Evolutionary conservation across 306 rosid genomes (phyloP), one percentile per base, ranked within the genome.

Genomic region (Macrotyloma uniflorum): DNA sequence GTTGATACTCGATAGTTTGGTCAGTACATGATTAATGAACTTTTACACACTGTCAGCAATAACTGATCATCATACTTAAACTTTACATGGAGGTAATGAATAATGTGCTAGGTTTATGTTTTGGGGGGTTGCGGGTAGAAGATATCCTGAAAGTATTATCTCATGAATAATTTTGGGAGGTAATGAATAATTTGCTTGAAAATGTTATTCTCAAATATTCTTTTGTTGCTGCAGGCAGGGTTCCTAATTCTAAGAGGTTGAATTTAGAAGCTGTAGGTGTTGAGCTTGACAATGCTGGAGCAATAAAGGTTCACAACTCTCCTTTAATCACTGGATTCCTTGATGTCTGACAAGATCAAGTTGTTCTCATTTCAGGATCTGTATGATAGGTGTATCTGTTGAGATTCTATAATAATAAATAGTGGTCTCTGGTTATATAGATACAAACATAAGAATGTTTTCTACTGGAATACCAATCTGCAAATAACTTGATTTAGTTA

Each of bases 191-290:
- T 19, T 67, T 61, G 55, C 30, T 40, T 38, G 32, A 46, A 61
- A 22, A 7, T 51, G 15, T 70, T 19, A 5, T 59, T 67, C 36
- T 70, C 3, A 33, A 26, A 49, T 67, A 36, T 22, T 50, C 64
- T 79, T 80, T 53, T 55, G 20, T 53, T 79, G 77, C 79, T 80
- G 79, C 87, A 95, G 98, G 98, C 49, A 90, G 98, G 67, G 74
- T 85, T 81, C 93, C 98, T 75, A 95, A 91, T 86, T 62, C 98
- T 45, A 95, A 89, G 87, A 91, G 98, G 87, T 85, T 95, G 82
- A 95, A 95, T 86, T 86, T 95, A 88, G 87, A 83, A 83, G 91
- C 89, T 50, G 93, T 78, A 10, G 96, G 98, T 22, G 98, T 95
- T 12, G 93, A 91, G 87, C 74, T 88, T 82, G 98, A 95, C 54